Evolutionary conservation across 192 early-diverging fungal species (phyloP).

Genomic region (Entrophospora sp.): DNA sequence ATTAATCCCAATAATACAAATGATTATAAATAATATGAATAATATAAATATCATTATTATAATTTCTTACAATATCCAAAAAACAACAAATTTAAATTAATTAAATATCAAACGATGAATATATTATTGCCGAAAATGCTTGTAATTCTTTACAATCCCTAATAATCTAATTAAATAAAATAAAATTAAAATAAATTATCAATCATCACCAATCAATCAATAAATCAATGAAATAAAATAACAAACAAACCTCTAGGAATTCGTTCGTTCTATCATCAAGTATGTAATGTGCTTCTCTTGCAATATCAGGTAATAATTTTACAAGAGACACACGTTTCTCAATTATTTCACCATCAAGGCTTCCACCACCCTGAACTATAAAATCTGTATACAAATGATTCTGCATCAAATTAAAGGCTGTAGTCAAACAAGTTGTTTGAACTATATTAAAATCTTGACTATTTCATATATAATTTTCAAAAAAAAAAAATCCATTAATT

Average conservation of each 20-base stretch:
- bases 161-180: constrained; percentile 32
- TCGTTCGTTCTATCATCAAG: constrained; percentile 65
- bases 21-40: too few relatives aligned
- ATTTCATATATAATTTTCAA: not conserved
- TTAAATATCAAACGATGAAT: constrained; percentile 51
- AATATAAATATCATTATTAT: too few relatives aligned
- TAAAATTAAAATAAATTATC: not conserved
- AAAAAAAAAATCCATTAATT: constrained; percentile 23
- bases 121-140: constrained; percentile 68
- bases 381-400: constrained; percentile 29
- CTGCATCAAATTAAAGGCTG: constrained; percentile 36
- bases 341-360: constrained; percentile 25
- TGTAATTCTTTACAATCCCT: constrained; percentile 65
- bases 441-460: constrained; percentile 44
- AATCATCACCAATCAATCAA: not conserved
- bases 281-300: constrained; percentile 60
- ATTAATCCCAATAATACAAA: too few relatives aligned
- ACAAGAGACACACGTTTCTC: constrained; percentile 52
- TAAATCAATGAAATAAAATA: not conserved
- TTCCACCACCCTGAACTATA: constrained; percentile 38
- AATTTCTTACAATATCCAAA: too few relatives aligned
- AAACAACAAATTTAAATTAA: too few relatives aligned
- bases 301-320: constrained; percentile 55
- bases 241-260: constrained; percentile 51
- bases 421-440: constrained; percentile 28